These are phyloP conservation scores for Apiospora hydei DNA, from an alignment of 2,329 filamentous ascomycete genomes.

Conservation along the genomic window DNA sequence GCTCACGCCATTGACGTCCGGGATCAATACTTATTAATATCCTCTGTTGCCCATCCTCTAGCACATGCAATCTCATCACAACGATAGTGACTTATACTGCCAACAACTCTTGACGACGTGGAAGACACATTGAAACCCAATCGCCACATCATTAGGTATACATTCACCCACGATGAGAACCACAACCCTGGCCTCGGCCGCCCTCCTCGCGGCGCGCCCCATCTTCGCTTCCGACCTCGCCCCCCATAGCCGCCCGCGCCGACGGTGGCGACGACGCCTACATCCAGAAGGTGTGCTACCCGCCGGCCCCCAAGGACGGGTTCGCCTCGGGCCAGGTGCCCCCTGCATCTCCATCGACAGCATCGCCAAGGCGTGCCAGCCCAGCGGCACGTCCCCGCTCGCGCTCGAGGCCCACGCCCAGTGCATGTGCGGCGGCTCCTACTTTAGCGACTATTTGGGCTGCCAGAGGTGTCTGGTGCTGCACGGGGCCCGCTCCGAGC, in stretches of 20 bases:
- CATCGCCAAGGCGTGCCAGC: constrained; percentile 41
- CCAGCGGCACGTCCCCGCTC: constrained; percentile 40
- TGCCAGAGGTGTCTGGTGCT: constrained; percentile 51
- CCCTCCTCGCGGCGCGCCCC: constrained; percentile 23
- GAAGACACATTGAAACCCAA: constrained; percentile 15
- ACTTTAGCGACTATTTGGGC: constrained; percentile 51
- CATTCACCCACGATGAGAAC: constrained; percentile 7
- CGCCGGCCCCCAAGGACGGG: constrained; percentile 13
- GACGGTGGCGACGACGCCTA: constrained; percentile 17
- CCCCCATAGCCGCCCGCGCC: constrained; percentile 3
- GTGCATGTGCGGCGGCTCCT: constrained; percentile 53
- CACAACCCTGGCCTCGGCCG: constrained; percentile 12
- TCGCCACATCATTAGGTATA: neutral
- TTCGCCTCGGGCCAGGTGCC: constrained; percentile 27
- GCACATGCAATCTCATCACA: neutral
- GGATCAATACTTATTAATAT: neutral
- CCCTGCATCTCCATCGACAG: constrained; percentile 40
- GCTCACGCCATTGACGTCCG: neutral
- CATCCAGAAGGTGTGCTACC: constrained; percentile 28
- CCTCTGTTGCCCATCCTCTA: neutral
- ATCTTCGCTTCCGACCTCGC: neutral
- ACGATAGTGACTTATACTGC: neutral
- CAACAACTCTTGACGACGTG: constrained; percentile 31
- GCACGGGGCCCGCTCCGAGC: constrained; percentile 49
- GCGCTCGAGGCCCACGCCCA: constrained; percentile 40